A percentile compares a stretch with the other conserved stretches of the same genome.
phyloP scores from a whole-genome alignment of 2,329 filamentous ascomycete species.

The Venturiaceae sp. region DNA sequence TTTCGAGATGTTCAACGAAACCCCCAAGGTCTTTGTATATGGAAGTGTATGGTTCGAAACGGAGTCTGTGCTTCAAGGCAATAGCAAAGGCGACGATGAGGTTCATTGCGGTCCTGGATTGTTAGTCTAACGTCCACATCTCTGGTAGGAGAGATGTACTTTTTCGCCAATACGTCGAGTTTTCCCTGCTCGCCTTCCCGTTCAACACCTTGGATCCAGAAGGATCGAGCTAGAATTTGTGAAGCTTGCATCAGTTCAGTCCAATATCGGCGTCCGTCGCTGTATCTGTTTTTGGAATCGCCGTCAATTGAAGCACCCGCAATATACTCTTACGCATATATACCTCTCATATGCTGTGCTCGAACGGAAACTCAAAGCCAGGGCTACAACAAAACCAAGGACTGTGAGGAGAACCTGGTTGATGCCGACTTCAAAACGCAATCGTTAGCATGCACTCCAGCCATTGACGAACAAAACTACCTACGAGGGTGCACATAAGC shows the following conservation, averaged over 20 bases:
- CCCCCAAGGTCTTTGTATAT: constrained; percentile 67
- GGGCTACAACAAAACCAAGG: constrained; percentile 71
- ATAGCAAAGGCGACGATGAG: constrained; percentile 67
- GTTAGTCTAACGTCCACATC: constrained; percentile 9
- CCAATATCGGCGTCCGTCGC: constrained; percentile 56
- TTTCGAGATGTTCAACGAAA: constrained; percentile 64
- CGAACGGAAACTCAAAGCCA: constrained; percentile 67
- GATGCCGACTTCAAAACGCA: no score
- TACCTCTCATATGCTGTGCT: constrained; percentile 67
- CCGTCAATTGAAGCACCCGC: no score
- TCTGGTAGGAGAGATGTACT: no score
- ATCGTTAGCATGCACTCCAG: no score
- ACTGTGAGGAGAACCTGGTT: constrained; percentile 65
- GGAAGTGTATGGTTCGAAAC: constrained; percentile 71
- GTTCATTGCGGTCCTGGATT: constrained; percentile 55
- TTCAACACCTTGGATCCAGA: constrained; percentile 71
- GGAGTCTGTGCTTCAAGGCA: constrained; percentile 70
- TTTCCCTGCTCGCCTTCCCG: constrained; percentile 49
- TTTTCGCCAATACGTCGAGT: constrained; percentile 58
- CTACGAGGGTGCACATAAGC: no score
- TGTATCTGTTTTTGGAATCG: no score
- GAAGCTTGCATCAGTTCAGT: constrained; percentile 43
- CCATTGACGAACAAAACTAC: no score
- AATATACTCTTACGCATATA: no score
- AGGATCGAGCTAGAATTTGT: constrained; percentile 54